Evolutionary conservation across 2,329 filamentous ascomycete species (phyloP), one percentile per base, ranked within the genome.

Genomic region (Pseudogymnoascus sp.): DNA sequence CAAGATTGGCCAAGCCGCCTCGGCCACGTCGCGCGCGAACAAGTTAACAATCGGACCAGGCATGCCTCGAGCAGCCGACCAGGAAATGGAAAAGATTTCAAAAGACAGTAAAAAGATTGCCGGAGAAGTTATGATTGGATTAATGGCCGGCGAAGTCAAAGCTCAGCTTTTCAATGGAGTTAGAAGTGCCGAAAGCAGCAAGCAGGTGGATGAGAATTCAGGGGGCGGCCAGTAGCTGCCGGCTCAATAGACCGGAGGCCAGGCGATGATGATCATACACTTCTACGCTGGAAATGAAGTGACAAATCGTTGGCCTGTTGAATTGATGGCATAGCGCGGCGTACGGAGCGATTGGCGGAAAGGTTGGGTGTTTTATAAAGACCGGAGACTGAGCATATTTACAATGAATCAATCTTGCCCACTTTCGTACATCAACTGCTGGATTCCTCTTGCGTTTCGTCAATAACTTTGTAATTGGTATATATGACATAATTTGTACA

Each of bases 1-100:
- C 67, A 97, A 96, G 78, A 88, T 95, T 67, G 81, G 82, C 67
- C 86, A 91, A 67, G 84, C 86, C 2, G 84, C 79, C 6, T 63
- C 65, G 16, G 66, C 70, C 23, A 69, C 80, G 45, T 66, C 75
- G 64, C 72, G 76, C 28, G 64, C 73, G n/a, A 67, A 68, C 4
- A 73, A 71, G 60, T 69, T 75, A 41, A 70, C 65, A 8, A 59
- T 62, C 8, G 62, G 63, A 12, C 58, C 65, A 8, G 38, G 41
- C 23, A 62, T 61, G 58, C 67, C 61, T 8, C 70, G 66, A 55
- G 61, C 63, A 63, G 69, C 73, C 49, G 74, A 86, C 63, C 77
- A 76, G 67, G 78, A 82, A 55, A 72, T 89, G 60, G 74, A 72
- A 41, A 82, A 83, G 69, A 76, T 84, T 35, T 80, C 84, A 6